phyloP scores from a whole-genome alignment of 257 asterid species.

The Vinca minor region DNA sequence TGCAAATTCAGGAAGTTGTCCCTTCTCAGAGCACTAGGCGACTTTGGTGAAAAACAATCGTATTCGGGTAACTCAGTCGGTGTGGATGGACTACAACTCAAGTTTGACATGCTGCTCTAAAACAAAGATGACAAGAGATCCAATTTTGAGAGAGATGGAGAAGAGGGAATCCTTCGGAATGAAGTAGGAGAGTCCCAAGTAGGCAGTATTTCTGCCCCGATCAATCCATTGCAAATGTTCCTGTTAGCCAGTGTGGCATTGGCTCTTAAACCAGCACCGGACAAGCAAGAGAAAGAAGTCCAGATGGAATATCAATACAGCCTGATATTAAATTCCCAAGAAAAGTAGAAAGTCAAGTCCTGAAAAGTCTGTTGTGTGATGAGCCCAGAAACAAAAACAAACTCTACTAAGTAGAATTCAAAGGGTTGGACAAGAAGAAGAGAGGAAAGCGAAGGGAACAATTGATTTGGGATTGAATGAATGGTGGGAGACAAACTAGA shows the following conservation, averaged over 20 bases:
- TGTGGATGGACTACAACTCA: constrained; percentile 77
- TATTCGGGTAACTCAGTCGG: constrained; percentile 45
- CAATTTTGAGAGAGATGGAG: constrained; percentile 50
- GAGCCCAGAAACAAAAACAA: too few species aligned
- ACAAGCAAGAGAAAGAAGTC: constrained; percentile 72
- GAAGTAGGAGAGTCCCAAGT: constrained; percentile 80
- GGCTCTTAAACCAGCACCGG: constrained; percentile 93
- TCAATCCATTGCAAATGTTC: constrained; percentile 84
- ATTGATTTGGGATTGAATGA: too few species aligned
- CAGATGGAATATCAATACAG: constrained; percentile 51
- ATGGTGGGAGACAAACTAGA: too few species aligned
- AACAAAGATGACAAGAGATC: constrained; percentile 69
- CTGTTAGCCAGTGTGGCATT: constrained; percentile 87
- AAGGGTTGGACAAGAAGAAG: too few species aligned
- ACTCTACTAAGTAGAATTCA: too few species aligned
- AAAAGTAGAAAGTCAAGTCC: too few species aligned
- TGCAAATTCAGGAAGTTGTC: constrained; percentile 60
- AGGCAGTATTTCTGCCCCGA: constrained; percentile 79
- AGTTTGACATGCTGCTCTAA: constrained; percentile 64
- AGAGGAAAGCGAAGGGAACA: too few species aligned
- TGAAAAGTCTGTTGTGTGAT: too few species aligned
- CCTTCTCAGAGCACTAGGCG: constrained; percentile 45
- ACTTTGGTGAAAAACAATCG: constrained; percentile 50
- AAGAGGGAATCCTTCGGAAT: constrained; percentile 75
- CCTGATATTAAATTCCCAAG: too few species aligned